Evolutionary conservation across 2,329 filamentous ascomycete species (phyloP), one percentile per base, ranked within the genome.

Genomic region (Cladorrhinum sp.): DNA sequence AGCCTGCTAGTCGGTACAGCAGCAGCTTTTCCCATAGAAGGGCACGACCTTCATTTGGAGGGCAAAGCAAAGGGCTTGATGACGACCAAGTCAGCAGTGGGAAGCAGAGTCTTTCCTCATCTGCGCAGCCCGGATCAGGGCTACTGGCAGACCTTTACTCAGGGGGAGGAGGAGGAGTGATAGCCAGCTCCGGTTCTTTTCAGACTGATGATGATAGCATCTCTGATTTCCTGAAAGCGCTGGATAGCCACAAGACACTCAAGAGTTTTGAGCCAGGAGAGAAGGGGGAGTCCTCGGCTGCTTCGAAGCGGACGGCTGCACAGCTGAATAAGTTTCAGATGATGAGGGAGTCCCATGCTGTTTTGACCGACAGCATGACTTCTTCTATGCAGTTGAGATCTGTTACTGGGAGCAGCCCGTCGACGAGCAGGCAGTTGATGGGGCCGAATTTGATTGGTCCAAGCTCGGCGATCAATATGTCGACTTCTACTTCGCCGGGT

Each of bases 21-120:
- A 98, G 93, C 74, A 96, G 93, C 70, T 99, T 99, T 70, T 90
- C 89, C 6, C 92, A 96, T 72, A 86, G 95, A 50, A 86, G 91
- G 58, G 88, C 85, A 25, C 85, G 92, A 50, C 85, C 88, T 23
- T 96, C 92, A 0, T 89, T 89, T 59, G 88, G 90, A 29, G 89
- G 89, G 20, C 82, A 85, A 20, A 91, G 88, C 70, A 87, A 82
- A 64, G 77, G 74, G 1, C 16, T 7, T 12, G 89, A 91, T 56
- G 89, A 92, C 63, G 90, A 92, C 67, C 88, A 90, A 69, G 80
- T 79, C 36, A 92, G 89, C 74, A 97, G 93, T 70, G 90, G 89
- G n/a, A 88, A 88, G 66, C 89, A 89, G 63, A 92, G 89, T 68
- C 75, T 89, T 4, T 83, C 87, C 0, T 92, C 89, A 0, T 91